Conservation (phyloP, 495 filamentous ascomycete species). For the Oleoguttula mirabilis region DNA sequence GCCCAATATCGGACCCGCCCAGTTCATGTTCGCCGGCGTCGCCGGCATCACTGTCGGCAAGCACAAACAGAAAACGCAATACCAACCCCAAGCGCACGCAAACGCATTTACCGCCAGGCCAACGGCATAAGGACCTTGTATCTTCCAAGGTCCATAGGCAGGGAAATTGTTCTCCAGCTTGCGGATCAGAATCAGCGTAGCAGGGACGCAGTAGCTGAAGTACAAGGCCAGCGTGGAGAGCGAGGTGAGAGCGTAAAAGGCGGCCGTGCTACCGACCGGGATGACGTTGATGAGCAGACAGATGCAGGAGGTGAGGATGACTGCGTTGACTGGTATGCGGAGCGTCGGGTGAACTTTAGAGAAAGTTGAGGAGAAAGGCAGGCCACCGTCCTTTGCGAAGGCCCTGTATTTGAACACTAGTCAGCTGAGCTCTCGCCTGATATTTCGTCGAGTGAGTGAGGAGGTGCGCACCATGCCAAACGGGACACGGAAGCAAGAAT, state of each 20-base stretch:
- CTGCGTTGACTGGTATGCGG: background rate
- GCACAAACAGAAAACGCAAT: constrained; percentile 35
- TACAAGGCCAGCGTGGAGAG: constrained; percentile 37
- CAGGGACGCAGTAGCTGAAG: constrained; percentile 40
- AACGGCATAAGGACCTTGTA: constrained; percentile 12
- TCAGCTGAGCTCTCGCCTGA: too few relatives aligned
- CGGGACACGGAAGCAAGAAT: constrained; percentile 10
- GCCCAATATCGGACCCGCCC: constrained; percentile 20
- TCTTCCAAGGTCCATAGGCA: constrained; percentile 22
- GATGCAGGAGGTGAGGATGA: background rate
- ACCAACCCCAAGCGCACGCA: constrained; percentile 34
- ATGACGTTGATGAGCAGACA: constrained; percentile 1
- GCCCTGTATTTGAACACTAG: too few relatives aligned
- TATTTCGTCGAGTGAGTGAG: too few relatives aligned
- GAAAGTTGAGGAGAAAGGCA: constrained; percentile 12
- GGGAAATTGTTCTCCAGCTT: background rate
- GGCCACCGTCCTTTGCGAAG: constrained; percentile 11
- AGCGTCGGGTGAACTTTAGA: constrained; percentile 1
- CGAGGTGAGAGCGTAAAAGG: constrained; percentile 41
- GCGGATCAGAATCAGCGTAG: constrained; percentile 32
- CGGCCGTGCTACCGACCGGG: constrained; percentile 15
- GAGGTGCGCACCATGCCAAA: too few relatives aligned
- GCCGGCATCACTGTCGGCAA: constrained; percentile 36
- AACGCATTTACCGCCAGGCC: constrained; percentile 35
- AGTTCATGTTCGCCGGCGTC: constrained; percentile 40